Percentiles rank a stretch among this genome's conserved stretches.
Evolutionary conservation across 2,329 filamentous ascomycete species (phyloP).

Genomic region (Coleophoma crateriformis): DNA sequence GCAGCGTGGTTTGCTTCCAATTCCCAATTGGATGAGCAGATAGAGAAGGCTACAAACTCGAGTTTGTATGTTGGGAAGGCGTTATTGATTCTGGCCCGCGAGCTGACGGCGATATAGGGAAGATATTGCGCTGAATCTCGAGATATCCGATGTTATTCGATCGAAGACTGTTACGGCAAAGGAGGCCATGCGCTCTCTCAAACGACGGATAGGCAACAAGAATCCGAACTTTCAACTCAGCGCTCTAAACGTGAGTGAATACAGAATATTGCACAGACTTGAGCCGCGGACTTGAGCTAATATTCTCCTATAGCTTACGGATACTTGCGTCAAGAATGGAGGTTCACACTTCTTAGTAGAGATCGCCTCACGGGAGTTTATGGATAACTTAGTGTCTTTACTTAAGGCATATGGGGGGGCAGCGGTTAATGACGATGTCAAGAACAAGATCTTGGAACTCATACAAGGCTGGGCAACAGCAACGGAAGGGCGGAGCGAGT

Average conservation of each 20-base stretch:
- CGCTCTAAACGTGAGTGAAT: conserved; percentile 68
- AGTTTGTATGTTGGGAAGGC: conserved; percentile 63
- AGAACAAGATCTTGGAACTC: conserved; percentile 83
- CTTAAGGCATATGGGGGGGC: conserved; percentile 72
- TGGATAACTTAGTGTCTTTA: conserved; percentile 92
- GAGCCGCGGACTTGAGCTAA: too few species aligned
- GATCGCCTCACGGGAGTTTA: conserved; percentile 94
- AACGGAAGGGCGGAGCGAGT: conserved; percentile 75
- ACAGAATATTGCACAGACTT: too few species aligned
- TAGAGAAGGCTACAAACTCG: conserved; percentile 89
- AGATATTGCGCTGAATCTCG: conserved; percentile 94
- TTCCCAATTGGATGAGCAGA: conserved; percentile 91
- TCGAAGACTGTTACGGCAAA: conserved; percentile 97
- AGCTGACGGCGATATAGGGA: conserved; percentile 51
- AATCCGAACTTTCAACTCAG: conserved; percentile 96
- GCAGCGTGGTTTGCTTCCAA: conserved; percentile 89
- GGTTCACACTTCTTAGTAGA: conserved; percentile 91
- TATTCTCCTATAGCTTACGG: conserved; percentile 61
- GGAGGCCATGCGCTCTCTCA: conserved; percentile 95
- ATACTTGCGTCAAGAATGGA: conserved; percentile 98
- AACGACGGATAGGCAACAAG: conserved; percentile 90
- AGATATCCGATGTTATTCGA: conserved; percentile 95
- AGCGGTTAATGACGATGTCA: conserved; percentile 79
- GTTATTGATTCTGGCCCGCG: too few species aligned
- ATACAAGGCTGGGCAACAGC: conserved; percentile 92